Evolutionary conservation across 768 basidiomycete genomes (phyloP).

Genomic region (Trametes cubensis): DNA sequence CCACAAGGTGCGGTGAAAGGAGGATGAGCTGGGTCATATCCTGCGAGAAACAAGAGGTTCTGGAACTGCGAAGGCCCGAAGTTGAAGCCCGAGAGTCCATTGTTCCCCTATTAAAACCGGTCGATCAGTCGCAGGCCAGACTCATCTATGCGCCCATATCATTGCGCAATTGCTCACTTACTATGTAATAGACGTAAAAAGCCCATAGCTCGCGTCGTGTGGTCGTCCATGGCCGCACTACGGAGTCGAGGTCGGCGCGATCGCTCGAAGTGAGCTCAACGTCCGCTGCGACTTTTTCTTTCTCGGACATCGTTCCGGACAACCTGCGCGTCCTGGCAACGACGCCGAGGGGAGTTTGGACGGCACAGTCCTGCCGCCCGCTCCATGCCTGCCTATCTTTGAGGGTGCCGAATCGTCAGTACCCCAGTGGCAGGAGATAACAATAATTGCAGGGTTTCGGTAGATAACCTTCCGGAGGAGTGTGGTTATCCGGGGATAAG

Average conservation of each 20-base stretch:
- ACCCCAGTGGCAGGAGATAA: constrained; percentile 1
- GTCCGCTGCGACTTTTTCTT: constrained; percentile 18
- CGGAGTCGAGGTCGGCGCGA: constrained; percentile 1
- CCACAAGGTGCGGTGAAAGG: constrained; percentile 56
- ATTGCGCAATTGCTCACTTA: constrained; percentile 13
- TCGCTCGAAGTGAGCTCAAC: constrained; percentile 7
- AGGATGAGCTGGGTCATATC: constrained; percentile 64
- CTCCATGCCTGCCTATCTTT: constrained; percentile 8
- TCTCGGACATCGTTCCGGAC: constrained; percentile 21
- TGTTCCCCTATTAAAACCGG: constrained; percentile 51
- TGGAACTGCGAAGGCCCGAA: constrained; percentile 78
- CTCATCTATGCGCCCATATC: not conserved
- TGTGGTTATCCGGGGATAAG: not conserved
- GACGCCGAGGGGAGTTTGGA: not conserved
- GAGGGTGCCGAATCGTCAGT: not conserved
- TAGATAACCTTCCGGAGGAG: not conserved
- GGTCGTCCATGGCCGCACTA: constrained; percentile 37
- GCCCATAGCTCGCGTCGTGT: constrained; percentile 45
- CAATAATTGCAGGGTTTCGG: constrained; percentile 1
- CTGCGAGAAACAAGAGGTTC: constrained; percentile 71
- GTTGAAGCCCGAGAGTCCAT: constrained; percentile 69
- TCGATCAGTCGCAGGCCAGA: not conserved
- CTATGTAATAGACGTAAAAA: constrained; percentile 36
- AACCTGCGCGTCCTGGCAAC: constrained; percentile 9
- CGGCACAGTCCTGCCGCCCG: constrained; percentile 2